Evolutionary conservation across 345 rosid species (phyloP).

Genomic region (Leavenworthia alabamica): DNA sequence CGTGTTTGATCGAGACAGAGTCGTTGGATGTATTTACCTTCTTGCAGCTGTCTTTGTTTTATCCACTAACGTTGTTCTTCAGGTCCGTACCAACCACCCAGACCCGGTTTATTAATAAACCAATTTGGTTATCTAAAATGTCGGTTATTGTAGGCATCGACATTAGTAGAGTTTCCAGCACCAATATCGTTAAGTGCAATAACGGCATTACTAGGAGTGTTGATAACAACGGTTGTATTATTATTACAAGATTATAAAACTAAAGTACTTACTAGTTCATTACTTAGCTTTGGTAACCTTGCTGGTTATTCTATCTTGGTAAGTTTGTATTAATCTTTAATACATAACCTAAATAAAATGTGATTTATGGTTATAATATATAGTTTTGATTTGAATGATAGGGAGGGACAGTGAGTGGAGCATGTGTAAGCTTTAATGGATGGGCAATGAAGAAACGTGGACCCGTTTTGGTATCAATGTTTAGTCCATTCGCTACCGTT

Average conservation of each 20-base stretch:
- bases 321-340: constrained; percentile 1
- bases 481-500: constrained; percentile 69
- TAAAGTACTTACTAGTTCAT: constrained; percentile 35
- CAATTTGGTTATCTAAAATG: neutral
- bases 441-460: constrained; percentile 96
- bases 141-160: constrained; percentile 44
- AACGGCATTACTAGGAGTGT: constrained; percentile 64
- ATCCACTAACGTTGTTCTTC: constrained; percentile 64
- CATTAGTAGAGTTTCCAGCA: constrained; percentile 78
- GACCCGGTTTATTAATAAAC: neutral
- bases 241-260: constrained; percentile 36
- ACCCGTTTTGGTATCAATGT: constrained; percentile 81
- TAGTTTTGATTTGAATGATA: neutral
- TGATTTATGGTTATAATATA: neutral
- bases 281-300: constrained; percentile 32
- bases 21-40: constrained; percentile 71
- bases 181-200: constrained; percentile 73
- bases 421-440: constrained; percentile 76
- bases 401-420: constrained; percentile 67
- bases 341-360: neutral
- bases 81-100: too few relatives aligned
- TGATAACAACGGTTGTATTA: constrained; percentile 45
- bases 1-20: constrained; percentile 46
- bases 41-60: constrained; percentile 59
- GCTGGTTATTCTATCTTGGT: constrained; percentile 55